A percentile compares a stretch with the other conserved stretches of the same genome.
Evolutionary conservation across 1,284 basidiomycete genomes (phyloP).

Genomic region (Pseudozyma flocculosa): DNA sequence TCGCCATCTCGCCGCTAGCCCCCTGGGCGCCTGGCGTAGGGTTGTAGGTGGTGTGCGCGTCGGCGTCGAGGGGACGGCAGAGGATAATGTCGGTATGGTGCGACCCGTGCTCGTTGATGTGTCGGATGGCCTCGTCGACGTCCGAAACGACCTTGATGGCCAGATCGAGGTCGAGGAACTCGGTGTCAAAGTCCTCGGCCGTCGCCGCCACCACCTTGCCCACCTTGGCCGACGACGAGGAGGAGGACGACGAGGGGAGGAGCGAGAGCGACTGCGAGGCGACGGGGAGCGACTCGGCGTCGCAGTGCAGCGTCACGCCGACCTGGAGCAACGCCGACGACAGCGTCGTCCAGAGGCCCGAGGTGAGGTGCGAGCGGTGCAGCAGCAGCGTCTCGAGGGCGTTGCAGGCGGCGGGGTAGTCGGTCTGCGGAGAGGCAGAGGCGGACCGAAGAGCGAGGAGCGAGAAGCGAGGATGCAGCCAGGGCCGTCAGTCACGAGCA

Average conservation of each 20-base stretch:
- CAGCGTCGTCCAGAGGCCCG: slow-evolving; percentile 72
- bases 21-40: not conserved
- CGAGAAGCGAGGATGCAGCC: too few relatives aligned
- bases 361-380: slow-evolving; percentile 64
- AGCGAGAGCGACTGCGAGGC: slow-evolving; percentile 1
- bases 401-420: slow-evolving; percentile 97
- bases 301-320: slow-evolving; percentile 78
- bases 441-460: not conserved
- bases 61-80: slow-evolving; percentile 68
- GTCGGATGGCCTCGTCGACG: slow-evolving; percentile 73
- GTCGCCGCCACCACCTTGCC: slow-evolving; percentile 32
- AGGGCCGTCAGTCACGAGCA: too few relatives aligned
- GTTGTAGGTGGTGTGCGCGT: slow-evolving; percentile 37
- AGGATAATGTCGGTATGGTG: slow-evolving; percentile 95
- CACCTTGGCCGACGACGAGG: slow-evolving; percentile 57
- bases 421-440: slow-evolving; percentile 64
- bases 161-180: slow-evolving; percentile 66
- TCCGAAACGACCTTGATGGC: slow-evolving; percentile 76
- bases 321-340: slow-evolving; percentile 70
- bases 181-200: slow-evolving; percentile 74
- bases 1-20: too few relatives aligned
- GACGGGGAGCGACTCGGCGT: slow-evolving; percentile 59
- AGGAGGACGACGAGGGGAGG: slow-evolving; percentile 53
- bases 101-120: slow-evolving; percentile 89
- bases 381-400: slow-evolving; percentile 86